A percentile compares a stretch with the other conserved stretches of the same genome.
Evolutionary conservation across 768 basidiomycete species (phyloP).

Genomic region (Rhodotorula babjevae): DNA sequence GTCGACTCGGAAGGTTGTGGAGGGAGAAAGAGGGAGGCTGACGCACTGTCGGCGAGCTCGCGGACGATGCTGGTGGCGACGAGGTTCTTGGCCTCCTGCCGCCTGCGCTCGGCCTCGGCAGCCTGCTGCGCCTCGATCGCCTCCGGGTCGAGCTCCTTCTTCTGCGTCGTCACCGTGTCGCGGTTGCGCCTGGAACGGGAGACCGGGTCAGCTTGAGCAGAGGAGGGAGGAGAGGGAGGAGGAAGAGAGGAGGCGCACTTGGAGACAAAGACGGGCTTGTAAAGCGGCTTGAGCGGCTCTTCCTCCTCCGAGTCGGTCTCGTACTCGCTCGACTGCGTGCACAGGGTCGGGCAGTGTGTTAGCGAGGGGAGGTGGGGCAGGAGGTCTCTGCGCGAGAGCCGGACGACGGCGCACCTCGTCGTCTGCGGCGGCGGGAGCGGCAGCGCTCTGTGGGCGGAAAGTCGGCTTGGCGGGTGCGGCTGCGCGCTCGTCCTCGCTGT

Average conservation of each 20-base stretch:
- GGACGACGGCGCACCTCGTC: conserved; percentile 27
- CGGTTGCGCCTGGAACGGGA: conserved; percentile 36
- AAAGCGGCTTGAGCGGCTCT: conserved; percentile 67
- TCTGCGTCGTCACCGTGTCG: conserved; percentile 64
- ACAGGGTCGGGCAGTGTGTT: too few species aligned
- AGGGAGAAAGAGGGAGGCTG: neutral
- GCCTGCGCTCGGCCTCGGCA: conserved; percentile 71
- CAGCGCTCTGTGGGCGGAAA: conserved; percentile 6
- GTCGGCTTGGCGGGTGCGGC: conserved; percentile 40
- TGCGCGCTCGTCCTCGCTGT: conserved; percentile 43
- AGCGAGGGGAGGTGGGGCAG: neutral
- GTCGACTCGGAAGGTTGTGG: neutral
- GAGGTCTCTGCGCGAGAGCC: neutral
- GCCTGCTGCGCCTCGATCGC: conserved; percentile 67
- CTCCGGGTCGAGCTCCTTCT: conserved; percentile 65
- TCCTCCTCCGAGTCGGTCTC: conserved; percentile 65
- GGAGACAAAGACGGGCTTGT: conserved; percentile 88
- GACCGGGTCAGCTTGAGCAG: neutral
- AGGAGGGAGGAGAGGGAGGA: neutral
- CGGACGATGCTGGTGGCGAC: conserved; percentile 90
- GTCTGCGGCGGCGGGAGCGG: neutral
- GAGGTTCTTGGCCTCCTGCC: conserved; percentile 81
- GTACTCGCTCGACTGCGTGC: conserved; percentile 66
- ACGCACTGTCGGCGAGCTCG: conserved; percentile 84
- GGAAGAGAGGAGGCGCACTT: conserved; percentile 60